Base-by-base conservation (phyloP, 2,329 filamentous ascomycete species). In the Cladosporium oxysporum region DNA sequence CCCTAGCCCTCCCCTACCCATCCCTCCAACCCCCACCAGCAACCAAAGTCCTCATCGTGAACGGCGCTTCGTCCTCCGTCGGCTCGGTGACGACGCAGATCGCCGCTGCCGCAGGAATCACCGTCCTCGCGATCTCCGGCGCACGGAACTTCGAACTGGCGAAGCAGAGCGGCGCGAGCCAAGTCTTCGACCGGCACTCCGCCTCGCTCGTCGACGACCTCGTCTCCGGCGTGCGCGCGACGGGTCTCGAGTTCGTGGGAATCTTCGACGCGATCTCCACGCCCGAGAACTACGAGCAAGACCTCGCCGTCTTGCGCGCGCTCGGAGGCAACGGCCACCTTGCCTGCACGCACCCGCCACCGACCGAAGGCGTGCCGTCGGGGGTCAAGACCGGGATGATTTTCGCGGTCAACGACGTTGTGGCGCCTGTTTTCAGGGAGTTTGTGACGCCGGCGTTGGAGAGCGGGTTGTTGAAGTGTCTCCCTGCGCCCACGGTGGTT, bases 221-320 rank as follows among this genome's bases (percentile, higher is more conserved):
- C 49, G 47, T 50, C n/a, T 5, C n/a, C 47, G 47, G 21, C 47
- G 67, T 79, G 33, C 59, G 65, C 2, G 76, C 78, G 29, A 71
- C 79, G 47, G 44, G 50, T 1, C 75, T 74, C 3, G 71, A 77
- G 11, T 79, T 77, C 50, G 70, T 71, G 8, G 79, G 79, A 33
- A 71, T 78, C 7, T 79, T 72, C 55, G 78, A 80, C 66, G 37
- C 66, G 3, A 66, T 68, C 12, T 37, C 55, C 12, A 37, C 28
- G 10, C 35, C 31, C 2, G 60, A 50, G 18, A 53, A 60, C 12
- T 66, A 47, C 49, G 28, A 62, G 11, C n/a, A 37, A n/a, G 49
- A 37, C 29, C 21, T 66, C 28, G 55, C 29, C 5, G 64, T 69
- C 23, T 16, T 66, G 12, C 53, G 68, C 26, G 65, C 66, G 57